Evolutionary conservation across 2,329 filamentous ascomycete species (phyloP), one percentile per base, ranked within the genome.

Genomic region (Sporothrix pseudoabietina): DNA sequence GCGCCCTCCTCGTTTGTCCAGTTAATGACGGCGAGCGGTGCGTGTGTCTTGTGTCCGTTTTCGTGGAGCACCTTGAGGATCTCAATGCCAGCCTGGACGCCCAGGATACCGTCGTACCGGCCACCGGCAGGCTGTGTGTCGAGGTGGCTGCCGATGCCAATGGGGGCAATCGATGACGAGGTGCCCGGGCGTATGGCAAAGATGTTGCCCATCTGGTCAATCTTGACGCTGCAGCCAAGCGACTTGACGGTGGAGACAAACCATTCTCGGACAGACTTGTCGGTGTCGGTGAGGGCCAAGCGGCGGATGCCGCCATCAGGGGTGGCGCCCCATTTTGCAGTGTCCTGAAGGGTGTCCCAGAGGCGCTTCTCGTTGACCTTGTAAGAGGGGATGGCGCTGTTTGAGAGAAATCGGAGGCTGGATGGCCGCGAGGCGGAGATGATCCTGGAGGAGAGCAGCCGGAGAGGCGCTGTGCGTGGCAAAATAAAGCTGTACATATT

Each of bases 1-100:
- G 92, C 92, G 2, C 92, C 92, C 82, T 96, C 93, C 82, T 96
- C 93, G 78, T 93, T 93, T 2, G 91, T 94, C 91, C 91, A 93
- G 78, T 94, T 93, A 2, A 94, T 88, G 0, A 94, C 88, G 0
- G 91, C 92, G 0, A 94, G 86, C 1, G 90, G 90, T 54, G 88
- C 91, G 61, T 91, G 87, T 0, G 92, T 94, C 26, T 26, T 26
- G 26, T 78, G 91, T 86, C 1, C 83, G 75, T 90, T 87, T 22
- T 94, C 92, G 5, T 90, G 85, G 61, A 97, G 82, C 0, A 89
- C 26, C 26, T 26, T 86, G 74, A 96, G 82, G 80, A 92, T 90
- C 81, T 96, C 93, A 0, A 96, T 84, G 0, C 90, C 93, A 0
- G 92, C 89, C 32, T 88, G 85, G 5, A 96, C 87, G 8, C 93